Evolutionary conservation across 2,329 filamentous ascomycete species (phyloP).

Genomic region (Aspergillus alliaceus): DNA sequence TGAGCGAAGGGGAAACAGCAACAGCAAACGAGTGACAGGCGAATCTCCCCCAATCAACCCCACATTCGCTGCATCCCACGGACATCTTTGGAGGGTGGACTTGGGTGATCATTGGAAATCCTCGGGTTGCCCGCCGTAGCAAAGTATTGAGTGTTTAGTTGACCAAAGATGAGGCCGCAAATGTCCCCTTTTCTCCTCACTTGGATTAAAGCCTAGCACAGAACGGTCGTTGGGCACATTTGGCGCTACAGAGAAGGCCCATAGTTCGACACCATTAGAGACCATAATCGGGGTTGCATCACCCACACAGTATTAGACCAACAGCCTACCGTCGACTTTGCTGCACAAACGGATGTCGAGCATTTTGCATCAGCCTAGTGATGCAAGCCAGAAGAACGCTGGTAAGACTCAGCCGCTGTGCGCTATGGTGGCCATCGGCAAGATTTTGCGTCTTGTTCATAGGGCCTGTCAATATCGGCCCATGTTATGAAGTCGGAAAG

Average conservation of each 20-base stretch:
- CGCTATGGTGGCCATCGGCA: not conserved
- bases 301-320: not conserved
- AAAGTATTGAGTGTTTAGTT: not conserved
- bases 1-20: slow-evolving; percentile 14
- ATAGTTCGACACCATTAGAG: not conserved
- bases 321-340: not conserved
- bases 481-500: not conserved
- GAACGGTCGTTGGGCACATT: slow-evolving; percentile 10
- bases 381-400: not conserved
- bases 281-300: slow-evolving; percentile 7
- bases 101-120: slow-evolving; percentile 9
- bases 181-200: not conserved
- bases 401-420: slow-evolving; percentile 7
- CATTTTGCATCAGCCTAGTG: slow-evolving; percentile 17
- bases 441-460: not conserved
- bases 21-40: slow-evolving; percentile 20
- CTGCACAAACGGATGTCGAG: slow-evolving; percentile 16
- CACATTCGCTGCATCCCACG: slow-evolving; percentile 19
- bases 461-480: not conserved
- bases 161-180: not conserved
- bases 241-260: slow-evolving; percentile 3
- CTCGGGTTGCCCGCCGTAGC: not conserved
- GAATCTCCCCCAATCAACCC: slow-evolving; percentile 23
- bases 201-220: slow-evolving; percentile 1
- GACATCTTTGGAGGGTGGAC: slow-evolving; percentile 6